Base-by-base conservation (phyloP, 2,329 filamentous ascomycete genomes). In the Dactylella cylindrospora region DNA sequence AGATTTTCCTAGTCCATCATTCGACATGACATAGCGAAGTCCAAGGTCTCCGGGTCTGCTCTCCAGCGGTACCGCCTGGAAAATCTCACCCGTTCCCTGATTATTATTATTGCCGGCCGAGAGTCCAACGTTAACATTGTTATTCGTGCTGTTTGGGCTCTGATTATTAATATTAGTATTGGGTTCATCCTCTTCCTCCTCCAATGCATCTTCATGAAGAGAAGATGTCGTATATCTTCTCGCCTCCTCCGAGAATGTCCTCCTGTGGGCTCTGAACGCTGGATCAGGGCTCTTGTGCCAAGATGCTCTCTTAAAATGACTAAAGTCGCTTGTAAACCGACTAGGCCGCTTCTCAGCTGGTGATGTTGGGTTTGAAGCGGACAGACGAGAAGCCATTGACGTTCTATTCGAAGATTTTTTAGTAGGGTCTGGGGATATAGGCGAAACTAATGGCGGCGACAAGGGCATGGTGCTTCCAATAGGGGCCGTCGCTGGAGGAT, bases 311-410 rank as follows among this genome's bases (percentile, higher is more conserved):
- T 44, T 39, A 2, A 43, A 29, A 1, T 47, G 28, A 12, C 43
- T 49, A n/a, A 62, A 62, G n/a, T 62, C 57, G 17, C 43, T 54
- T 12, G 43, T 29, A 22, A 62, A 62, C 15, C 57, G 31, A 10
- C 49, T 47, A 1, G 49, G 57, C n/a, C 57, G 49, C 25, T 29
- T 62, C 3, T 62, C 49, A 8, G 17, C 19, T 6, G 57, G 43
- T 1, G 57, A 49, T 12, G 49, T 53, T 12, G 47, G 40, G 25
- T 36, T 25, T 6, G 13, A 35, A 12, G 25, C n/a, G 5, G 55
- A 54, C n/a, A 17, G 19, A 17, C 15, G 44, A 7, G 57, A 62
- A 22, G 22, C 35, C 6, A 36, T 17, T 13, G 54, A 41, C 5
- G 15, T 13, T 3, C 38, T 29, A 39, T 19, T 33, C 5, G 43